These are phyloP conservation scores for Colletotrichum chlorophyti DNA, from an alignment of 2,329 filamentous ascomycete genomes.

Conservation along the genomic window DNA sequence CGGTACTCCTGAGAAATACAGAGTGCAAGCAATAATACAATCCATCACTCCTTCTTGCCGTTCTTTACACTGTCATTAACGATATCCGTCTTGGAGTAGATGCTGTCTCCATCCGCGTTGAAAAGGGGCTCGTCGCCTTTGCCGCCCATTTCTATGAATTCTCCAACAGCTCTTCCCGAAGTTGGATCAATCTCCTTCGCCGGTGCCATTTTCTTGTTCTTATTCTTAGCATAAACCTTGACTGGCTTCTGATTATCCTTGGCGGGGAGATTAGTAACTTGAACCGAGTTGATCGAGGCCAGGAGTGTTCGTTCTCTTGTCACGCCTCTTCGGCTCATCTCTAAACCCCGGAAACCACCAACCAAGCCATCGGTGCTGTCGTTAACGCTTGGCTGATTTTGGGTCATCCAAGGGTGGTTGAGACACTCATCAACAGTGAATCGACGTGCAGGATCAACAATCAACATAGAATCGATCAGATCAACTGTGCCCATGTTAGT, in stretches of 20 bases:
- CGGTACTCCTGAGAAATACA: constrained; percentile 9
- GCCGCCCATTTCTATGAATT: constrained; percentile 86
- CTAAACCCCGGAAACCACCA: constrained; percentile 81
- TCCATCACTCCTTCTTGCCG: constrained; percentile 30
- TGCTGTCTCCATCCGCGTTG: constrained; percentile 63
- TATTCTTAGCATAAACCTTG: constrained; percentile 80
- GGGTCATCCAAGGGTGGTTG: constrained; percentile 86
- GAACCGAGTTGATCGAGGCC: constrained; percentile 79
- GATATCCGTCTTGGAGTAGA: constrained; percentile 53
- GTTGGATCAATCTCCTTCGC: constrained; percentile 71
- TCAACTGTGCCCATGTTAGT: constrained; percentile 61
- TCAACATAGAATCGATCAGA: constrained; percentile 93
- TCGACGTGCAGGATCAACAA: constrained; percentile 82
- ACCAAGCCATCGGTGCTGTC: constrained; percentile 95
- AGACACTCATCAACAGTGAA: constrained; percentile 92
- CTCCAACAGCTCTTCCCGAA: constrained; percentile 69
- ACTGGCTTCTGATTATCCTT: constrained; percentile 58
- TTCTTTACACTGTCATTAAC: constrained; percentile 36
- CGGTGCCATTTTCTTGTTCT: constrained; percentile 41
- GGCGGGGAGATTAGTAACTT: constrained; percentile 56
- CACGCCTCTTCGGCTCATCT: constrained; percentile 83
- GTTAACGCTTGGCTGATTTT: constrained; percentile 64
- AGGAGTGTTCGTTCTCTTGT: constrained; percentile 85
- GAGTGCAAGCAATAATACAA: background rate
- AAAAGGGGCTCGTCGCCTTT: constrained; percentile 84